phyloP scores from a whole-genome alignment of 768 basidiomycete genomes.

The Hygrophoropsis aurantiaca region DNA sequence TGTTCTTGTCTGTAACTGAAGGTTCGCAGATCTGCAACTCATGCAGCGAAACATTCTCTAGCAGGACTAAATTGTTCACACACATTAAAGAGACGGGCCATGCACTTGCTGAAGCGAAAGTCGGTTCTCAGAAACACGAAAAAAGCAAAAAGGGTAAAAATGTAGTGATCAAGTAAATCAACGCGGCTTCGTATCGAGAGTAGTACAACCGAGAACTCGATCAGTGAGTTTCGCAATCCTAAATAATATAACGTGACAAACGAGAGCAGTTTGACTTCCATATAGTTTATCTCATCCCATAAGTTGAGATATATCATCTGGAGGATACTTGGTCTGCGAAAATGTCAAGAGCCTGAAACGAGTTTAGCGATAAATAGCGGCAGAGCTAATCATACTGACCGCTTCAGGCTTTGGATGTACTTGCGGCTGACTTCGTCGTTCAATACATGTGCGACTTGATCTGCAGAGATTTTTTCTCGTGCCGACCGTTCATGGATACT shows the following conservation, averaged over 20 bases:
- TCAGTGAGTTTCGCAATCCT: constrained; percentile 9
- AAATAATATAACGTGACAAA: constrained; percentile 1
- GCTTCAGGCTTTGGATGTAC: constrained; percentile 96
- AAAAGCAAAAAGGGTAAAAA: constrained; percentile 38
- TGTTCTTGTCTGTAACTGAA: constrained; percentile 10
- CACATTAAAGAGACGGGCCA: constrained; percentile 76
- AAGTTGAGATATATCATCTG: constrained; percentile 85
- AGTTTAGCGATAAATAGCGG: constrained; percentile 7
- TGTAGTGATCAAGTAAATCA: neutral
- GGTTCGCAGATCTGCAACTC: constrained; percentile 57
- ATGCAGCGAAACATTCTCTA: constrained; percentile 61
- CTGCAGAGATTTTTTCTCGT: constrained; percentile 95
- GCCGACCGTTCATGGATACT: constrained; percentile 98
- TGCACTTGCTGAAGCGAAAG: constrained; percentile 48
- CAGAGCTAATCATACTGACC: constrained; percentile 48
- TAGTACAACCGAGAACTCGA: too few relatives aligned
- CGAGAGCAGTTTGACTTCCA: neutral
- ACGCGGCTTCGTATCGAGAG: too few relatives aligned
- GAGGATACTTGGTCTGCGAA: constrained; percentile 94
- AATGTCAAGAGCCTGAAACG: constrained; percentile 81
- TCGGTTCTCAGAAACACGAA: constrained; percentile 22
- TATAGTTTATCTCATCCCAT: constrained; percentile 67
- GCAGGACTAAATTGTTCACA: constrained; percentile 70
- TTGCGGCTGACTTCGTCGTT: constrained; percentile 99
- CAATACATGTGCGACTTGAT: constrained; percentile 96